Evolutionary conservation across 208 protist species (phyloP), one percentile per base, ranked within the genome.

Genomic region (Leishmania turanica): DNA sequence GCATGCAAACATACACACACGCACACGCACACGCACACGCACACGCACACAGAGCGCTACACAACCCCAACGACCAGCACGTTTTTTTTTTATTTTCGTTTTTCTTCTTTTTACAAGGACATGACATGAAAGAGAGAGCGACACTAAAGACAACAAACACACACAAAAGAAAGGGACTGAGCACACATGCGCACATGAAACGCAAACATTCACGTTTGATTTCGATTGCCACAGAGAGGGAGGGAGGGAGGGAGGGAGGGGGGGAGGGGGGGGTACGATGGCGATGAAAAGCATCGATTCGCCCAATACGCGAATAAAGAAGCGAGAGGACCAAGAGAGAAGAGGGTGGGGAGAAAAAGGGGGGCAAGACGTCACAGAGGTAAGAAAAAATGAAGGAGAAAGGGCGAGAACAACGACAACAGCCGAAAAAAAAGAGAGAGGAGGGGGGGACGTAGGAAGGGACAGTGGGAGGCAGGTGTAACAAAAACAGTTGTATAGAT

Each of bases 341-440:
- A 37, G 8, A 40, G n/a, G 27, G n/a, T 45, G 62, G 8, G 11
- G n/a, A 19, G n/a, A 19, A 21, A 21, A 40, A 40, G 62, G 13
- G 13, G 6, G 62, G 0, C 9, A n/a, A 66, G 15, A 40, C 1
- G 8, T 31, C 58, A 62, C 7, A 34, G 65, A 73, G 42, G 15
- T 27, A 73, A 73, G 45, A 73, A 73, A 73, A 51, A 73, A 73
- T 34, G 13, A n/a, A 68, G 66, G 24, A 47, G 37, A 71, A 71
- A 47, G 19, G 5, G 31, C 37, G 66, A 47, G 15, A 3, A 49
- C n/a, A 34, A 51, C 3, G 68, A 42, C 8, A 11, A 73, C 8
- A 34, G 54, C 3, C 53, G 15, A 64, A 51, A 34, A 80, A 66
- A 60, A 75, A 62, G n/a, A 75, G 37, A 45, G 15, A 75, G 82